A percentile compares a stretch with the other conserved stretches of the same genome.
Conservation (phyloP, 306 rosid species). For the Ormosia emarginata region DNA sequence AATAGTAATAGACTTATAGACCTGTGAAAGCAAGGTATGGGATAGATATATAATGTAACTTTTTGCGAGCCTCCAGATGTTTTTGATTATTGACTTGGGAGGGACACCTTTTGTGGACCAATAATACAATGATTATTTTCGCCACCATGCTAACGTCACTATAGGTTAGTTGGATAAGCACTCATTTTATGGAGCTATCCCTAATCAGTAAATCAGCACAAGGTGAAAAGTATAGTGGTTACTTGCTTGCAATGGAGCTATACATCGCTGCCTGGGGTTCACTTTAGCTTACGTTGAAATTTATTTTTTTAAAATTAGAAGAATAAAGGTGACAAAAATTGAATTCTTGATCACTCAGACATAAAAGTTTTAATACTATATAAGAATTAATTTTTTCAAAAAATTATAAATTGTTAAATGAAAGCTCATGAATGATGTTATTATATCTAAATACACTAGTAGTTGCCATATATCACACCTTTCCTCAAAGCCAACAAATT, state of each 20-base stretch:
- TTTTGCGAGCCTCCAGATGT: not conserved
- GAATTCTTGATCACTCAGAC: no score
- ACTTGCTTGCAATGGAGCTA: not conserved
- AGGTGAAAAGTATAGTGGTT: not conserved
- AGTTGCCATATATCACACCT: not conserved
- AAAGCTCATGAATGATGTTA: no score
- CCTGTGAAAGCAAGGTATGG: not conserved
- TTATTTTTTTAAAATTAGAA: not conserved
- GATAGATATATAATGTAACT: not conserved
- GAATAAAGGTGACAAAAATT: not conserved
- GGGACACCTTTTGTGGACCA: not conserved
- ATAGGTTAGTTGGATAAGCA: slow-evolving; percentile 2
- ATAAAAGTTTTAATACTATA: no score
- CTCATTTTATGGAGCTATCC: not conserved
- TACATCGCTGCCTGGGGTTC: not conserved
- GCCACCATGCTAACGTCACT: slow-evolving; percentile 12
- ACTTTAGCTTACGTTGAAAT: not conserved
- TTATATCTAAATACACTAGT: no score
- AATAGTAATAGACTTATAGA: not conserved
- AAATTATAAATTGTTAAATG: no score
- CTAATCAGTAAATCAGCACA: not conserved
- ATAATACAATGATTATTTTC: not conserved
- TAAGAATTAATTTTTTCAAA: no score
- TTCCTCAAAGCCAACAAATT: not conserved
- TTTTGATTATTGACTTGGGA: slow-evolving; percentile 3